phyloP scores from a whole-genome alignment of 805 yeast species.

The Metschnikowia shivogae region DNA sequence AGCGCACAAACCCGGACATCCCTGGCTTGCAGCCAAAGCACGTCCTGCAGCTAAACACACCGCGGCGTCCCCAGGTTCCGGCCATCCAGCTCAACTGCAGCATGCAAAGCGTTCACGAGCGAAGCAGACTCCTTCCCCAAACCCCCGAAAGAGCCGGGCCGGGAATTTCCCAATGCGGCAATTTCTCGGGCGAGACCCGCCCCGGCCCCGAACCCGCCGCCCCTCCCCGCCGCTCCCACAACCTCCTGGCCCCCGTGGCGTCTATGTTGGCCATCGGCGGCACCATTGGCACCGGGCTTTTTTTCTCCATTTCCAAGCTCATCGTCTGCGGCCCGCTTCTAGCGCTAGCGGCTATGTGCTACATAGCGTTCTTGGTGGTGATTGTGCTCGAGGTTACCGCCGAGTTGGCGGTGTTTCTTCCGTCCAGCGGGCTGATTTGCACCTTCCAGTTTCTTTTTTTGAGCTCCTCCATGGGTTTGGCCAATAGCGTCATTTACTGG shows the following conservation, averaged over 20 bases:
- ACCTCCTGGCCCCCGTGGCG: slow-evolving; percentile 10
- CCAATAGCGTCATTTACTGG: slow-evolving; percentile 23
- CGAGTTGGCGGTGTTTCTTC: slow-evolving; percentile 19
- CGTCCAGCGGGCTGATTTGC: slow-evolving; percentile 21
- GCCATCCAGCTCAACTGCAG: no score
- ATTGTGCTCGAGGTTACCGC: slow-evolving; percentile 19
- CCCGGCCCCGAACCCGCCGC: background rate
- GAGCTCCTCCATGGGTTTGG: slow-evolving; percentile 16
- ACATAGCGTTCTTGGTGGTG: slow-evolving; percentile 19
- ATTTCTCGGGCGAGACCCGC: background rate
- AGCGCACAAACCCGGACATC: no score
- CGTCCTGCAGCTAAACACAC: no score
- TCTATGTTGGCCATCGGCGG: slow-evolving; percentile 24
- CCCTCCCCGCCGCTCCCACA: background rate
- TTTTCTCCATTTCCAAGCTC: slow-evolving; percentile 16
- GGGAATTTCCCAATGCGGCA: no score
- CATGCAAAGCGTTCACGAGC: no score
- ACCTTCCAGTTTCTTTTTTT: slow-evolving; percentile 19
- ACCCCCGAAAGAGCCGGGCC: no score
- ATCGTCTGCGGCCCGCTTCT: slow-evolving; percentile 19
- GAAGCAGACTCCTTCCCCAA: no score
- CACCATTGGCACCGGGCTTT: slow-evolving; percentile 23
- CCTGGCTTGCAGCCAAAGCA: no score
- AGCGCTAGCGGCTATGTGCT: slow-evolving; percentile 17
- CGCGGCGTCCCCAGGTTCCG: no score